A percentile compares a stretch with the other conserved stretches of the same genome.
These are phyloP conservation scores for Cordyceps tenuipes DNA, from an alignment of 2,329 filamentous ascomycete species.

Conservation along the genomic window DNA sequence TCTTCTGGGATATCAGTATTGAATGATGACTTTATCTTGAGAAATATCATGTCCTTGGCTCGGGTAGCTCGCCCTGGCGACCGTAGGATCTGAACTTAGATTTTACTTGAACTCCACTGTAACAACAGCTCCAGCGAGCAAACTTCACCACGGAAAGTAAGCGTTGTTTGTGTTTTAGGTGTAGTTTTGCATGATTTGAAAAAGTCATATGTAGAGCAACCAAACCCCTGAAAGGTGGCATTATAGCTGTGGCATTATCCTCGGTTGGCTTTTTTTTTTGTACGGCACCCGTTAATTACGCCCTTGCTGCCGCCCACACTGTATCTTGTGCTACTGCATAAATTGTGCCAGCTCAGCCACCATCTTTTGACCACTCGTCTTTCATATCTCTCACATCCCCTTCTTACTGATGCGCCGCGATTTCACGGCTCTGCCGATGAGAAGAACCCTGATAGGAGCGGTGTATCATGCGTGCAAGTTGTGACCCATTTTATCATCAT, in stretches of 20 bases:
- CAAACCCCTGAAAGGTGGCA: background rate
- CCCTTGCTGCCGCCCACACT: background rate
- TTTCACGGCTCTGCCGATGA: background rate
- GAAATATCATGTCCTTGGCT: background rate
- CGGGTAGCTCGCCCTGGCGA: background rate
- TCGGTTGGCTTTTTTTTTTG: background rate
- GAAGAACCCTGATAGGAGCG: background rate
- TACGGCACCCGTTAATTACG: background rate
- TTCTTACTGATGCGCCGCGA: background rate
- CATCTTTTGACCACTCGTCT: background rate
- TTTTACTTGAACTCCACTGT: background rate
- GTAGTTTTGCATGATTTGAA: background rate
- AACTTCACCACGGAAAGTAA: background rate
- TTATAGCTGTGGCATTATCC: background rate
- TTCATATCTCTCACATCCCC: background rate
- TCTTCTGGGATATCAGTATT: background rate
- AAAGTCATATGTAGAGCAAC: too few relatives aligned
- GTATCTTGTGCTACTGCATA: background rate
- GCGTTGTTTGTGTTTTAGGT: background rate
- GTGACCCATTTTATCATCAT: constrained; percentile 3
- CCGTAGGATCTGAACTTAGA: background rate
- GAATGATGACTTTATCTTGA: background rate
- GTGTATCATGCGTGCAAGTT: constrained; percentile 1
- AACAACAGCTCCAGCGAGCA: background rate
- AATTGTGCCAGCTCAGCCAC: background rate